Evolutionary conservation across 805 yeast genomes (phyloP), one percentile per base, ranked within the genome.

Genomic region (Ogataea dorogensis): DNA sequence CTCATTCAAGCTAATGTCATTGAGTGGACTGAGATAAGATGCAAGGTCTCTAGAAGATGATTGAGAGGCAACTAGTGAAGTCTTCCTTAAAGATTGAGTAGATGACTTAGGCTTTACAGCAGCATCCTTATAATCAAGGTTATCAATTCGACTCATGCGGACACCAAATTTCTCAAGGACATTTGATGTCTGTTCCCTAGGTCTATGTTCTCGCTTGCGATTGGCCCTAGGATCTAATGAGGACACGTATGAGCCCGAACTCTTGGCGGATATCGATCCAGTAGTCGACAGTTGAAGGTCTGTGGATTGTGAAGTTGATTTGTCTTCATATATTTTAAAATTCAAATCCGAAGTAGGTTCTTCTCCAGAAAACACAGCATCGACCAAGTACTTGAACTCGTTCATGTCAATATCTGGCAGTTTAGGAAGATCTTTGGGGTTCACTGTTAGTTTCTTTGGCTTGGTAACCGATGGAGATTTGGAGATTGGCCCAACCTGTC

Each of bases 361-460:
- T 2, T 34, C 38, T 8, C 28, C 36, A 14, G 52, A 57, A 42
- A 59, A 59, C 3, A 59, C 58, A 2, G 60, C 52, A 27, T 56
- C 58, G 13, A 59, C 55, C 34, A 59, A 31, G 40, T 55, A 58
- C 24, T 49, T 57, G 34, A 54, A 59, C 31, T 59, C 64, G 9
- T 44, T 36, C 15, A 53, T 24, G 19, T 50, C 54, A 10, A 53
- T 31, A 19, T 55, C 60, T 7, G 59, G 61, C 16, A 56, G 31
- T 7, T 48, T 44, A 2, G 61, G 60, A 15, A 54, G 40, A 26
- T 49, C 53, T 15, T 48, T 47, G 4, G 58, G 56, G 24, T 51
- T 54, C 11, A 46, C 32, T 0, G 53, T 47, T 2, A 43, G 25
- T 13, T 33, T 25, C 28, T 31, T 38, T 9, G 28, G 18, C 24